Conservation (phyloP, 139 green algal species). For the Eudorina sp. region DNA sequence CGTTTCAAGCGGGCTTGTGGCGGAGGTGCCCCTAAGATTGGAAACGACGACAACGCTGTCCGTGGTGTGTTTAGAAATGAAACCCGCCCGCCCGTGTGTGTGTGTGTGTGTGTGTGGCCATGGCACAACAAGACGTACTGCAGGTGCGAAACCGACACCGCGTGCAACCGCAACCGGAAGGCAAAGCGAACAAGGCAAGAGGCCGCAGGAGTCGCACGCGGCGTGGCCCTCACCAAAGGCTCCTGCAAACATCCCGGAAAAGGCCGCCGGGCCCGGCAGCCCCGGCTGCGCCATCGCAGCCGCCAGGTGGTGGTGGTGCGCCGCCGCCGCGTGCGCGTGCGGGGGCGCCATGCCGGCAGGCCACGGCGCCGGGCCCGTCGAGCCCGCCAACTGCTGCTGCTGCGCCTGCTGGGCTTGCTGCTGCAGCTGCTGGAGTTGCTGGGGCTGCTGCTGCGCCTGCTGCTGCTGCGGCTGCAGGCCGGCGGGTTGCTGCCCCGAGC, state of each 20-base stretch:
- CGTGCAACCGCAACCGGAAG: too few relatives aligned
- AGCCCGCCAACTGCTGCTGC: neutral
- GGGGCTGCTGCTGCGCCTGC: neutral
- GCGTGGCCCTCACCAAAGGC: slow-evolving; percentile 6
- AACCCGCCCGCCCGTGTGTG: too few relatives aligned
- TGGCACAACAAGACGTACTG: too few relatives aligned
- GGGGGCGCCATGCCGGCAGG: neutral
- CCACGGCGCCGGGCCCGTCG: neutral
- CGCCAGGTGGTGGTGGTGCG: neutral
- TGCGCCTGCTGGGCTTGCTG: neutral
- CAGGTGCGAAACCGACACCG: too few relatives aligned
- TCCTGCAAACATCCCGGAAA: slow-evolving; percentile 13
- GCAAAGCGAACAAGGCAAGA: too few relatives aligned
- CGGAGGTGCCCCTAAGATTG: too few relatives aligned
- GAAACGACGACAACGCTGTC: too few relatives aligned
- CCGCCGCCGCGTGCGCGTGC: neutral
- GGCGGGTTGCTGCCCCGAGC: neutral
- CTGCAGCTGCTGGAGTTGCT: neutral
- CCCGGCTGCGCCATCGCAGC: neutral
- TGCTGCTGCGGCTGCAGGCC: too few relatives aligned
- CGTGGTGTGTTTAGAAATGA: too few relatives aligned
- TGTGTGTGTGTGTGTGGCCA: too few relatives aligned
- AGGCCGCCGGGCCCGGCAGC: neutral
- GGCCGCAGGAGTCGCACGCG: too few relatives aligned
- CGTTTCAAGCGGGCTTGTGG: too few relatives aligned